Percentiles rank a stretch among this genome's conserved stretches.
Conservation (phyloP, 2,329 filamentous ascomycete genomes). For the Colletotrichum australisinense region DNA sequence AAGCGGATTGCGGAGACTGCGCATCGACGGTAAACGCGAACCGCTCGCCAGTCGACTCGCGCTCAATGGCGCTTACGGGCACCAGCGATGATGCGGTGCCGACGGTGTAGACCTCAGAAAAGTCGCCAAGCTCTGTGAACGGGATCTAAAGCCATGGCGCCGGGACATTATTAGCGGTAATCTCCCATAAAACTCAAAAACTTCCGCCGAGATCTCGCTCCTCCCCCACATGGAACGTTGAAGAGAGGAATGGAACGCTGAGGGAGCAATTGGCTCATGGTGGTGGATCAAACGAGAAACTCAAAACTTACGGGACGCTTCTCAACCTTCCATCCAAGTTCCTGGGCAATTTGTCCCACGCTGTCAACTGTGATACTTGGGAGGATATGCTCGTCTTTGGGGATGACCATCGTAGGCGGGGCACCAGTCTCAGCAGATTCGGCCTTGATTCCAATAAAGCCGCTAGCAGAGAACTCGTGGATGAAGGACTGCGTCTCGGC, state of each 20-base stretch:
- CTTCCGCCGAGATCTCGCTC: neutral
- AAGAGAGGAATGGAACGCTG: neutral
- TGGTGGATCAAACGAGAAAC: neutral
- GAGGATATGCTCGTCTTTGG: neutral
- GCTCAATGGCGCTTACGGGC: neutral
- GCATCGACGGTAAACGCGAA: neutral
- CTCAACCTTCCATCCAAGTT: neutral
- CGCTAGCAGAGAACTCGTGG: conserved; percentile 77
- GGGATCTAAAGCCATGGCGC: neutral
- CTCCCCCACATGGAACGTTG: neutral
- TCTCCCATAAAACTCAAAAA: neutral
- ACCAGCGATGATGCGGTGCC: neutral
- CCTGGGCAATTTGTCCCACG: neutral
- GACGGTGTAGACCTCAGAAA: conserved; percentile 5
- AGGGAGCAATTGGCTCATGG: neutral
- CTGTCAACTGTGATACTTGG: neutral
- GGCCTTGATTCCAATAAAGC: conserved; percentile 73
- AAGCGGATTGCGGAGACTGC: neutral
- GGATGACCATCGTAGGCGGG: neutral
- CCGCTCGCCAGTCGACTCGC: neutral
- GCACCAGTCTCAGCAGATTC: neutral
- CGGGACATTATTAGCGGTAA: neutral
- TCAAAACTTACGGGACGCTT: neutral
- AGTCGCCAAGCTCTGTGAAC: neutral
- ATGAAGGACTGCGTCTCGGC: conserved; percentile 71